phyloP scores from a whole-genome alignment of 2,329 filamentous ascomycete genomes.

The Dothistroma pini region DNA sequence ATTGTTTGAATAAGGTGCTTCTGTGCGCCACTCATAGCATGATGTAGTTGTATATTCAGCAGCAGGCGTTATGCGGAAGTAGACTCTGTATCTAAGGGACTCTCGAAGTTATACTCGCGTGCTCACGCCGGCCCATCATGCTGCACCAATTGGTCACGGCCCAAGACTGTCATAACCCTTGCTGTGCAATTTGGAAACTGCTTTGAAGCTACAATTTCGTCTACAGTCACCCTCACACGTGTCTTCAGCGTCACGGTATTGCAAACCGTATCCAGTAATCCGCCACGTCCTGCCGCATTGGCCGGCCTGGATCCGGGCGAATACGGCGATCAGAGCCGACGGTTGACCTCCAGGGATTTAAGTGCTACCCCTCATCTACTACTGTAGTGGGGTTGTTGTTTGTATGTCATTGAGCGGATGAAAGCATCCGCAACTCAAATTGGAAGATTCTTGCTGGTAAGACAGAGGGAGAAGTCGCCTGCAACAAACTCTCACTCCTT shows the following conservation, averaged over 20 bases:
- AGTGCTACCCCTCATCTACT: slow-evolving; percentile 4
- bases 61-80: slow-evolving; percentile 21
- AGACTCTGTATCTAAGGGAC: slow-evolving; percentile 20
- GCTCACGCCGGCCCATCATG: background rate
- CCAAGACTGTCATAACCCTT: background rate
- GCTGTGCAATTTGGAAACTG: background rate
- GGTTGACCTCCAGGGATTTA: background rate
- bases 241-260: background rate
- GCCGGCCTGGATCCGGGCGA: background rate
- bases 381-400: background rate
- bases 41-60: slow-evolving; percentile 26
- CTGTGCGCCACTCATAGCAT: slow-evolving; percentile 17
- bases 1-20: slow-evolving; percentile 15
- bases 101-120: background rate
- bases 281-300: slow-evolving; percentile 4
- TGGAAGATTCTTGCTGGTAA: slow-evolving; percentile 3
- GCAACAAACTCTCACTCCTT: background rate
- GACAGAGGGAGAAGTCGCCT: background rate
- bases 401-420: background rate
- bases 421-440: slow-evolving; percentile 6
- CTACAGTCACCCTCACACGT: background rate
- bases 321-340: slow-evolving; percentile 1
- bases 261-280: slow-evolving; percentile 4
- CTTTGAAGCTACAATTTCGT: background rate
- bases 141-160: background rate